Conservation (phyloP, 2,329 filamentous ascomycete genomes). For the Botrytis galanthina region DNA sequence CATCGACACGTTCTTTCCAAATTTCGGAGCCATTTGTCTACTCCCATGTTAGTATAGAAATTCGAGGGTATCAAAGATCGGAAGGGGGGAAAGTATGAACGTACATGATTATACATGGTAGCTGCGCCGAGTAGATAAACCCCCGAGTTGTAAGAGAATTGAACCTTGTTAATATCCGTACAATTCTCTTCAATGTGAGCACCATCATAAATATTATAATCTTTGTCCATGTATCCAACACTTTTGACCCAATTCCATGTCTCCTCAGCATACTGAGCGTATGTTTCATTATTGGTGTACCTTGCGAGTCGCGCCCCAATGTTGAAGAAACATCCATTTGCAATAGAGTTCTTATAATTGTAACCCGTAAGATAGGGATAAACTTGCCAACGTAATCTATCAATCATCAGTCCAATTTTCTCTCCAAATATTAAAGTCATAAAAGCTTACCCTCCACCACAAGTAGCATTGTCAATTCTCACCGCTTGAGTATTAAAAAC, state of each 20-base stretch:
- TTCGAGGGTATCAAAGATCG: conserved; percentile 42
- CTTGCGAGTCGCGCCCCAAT: conserved; percentile 67
- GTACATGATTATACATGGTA: conserved; percentile 49
- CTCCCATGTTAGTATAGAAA: background rate
- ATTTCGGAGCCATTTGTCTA: conserved; percentile 40
- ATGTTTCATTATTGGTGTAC: conserved; percentile 77
- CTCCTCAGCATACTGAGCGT: conserved; percentile 70
- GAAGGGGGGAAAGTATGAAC: conserved; percentile 44
- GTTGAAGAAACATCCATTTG: conserved; percentile 68
- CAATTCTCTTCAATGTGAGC: conserved; percentile 48
- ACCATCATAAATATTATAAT: conserved; percentile 59
- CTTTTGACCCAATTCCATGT: conserved; percentile 64
- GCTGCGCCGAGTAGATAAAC: conserved; percentile 57
- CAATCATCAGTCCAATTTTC: conserved; percentile 20
- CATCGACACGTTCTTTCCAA: conserved; percentile 41
- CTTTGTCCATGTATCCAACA: conserved; percentile 56
- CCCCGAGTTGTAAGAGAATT: conserved; percentile 71
- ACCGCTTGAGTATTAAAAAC: conserved; percentile 75
- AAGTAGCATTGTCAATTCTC: conserved; percentile 69
- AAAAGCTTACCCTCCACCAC: conserved; percentile 53
- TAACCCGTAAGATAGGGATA: conserved; percentile 58
- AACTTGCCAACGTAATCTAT: conserved; percentile 74
- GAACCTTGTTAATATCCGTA: conserved; percentile 52
- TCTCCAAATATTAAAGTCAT: background rate
- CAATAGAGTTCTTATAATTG: conserved; percentile 65